Conservation (phyloP, 2,329 filamentous ascomycete genomes). For the Diaporthe aspalathi region DNA sequence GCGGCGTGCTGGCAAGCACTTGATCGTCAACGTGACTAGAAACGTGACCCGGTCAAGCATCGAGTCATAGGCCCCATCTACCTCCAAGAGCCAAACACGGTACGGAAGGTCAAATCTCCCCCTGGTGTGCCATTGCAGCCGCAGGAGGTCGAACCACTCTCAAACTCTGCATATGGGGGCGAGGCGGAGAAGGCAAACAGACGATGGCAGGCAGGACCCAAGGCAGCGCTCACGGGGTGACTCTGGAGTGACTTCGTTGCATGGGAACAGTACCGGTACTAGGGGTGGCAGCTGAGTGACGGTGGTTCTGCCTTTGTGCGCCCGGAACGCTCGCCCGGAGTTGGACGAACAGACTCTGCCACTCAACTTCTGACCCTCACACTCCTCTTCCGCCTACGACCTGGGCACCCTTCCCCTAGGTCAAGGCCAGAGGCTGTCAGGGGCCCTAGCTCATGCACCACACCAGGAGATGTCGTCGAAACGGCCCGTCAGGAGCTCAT, state of each 20-base stretch:
- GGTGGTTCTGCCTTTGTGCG: constrained; percentile 21
- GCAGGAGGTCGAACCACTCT: constrained; percentile 36
- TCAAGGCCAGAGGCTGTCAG: not conserved
- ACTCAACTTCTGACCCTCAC: constrained; percentile 5
- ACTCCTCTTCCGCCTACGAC: not conserved
- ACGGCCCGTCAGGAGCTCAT: not conserved
- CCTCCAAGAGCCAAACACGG: constrained; percentile 31
- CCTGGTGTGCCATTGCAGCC: constrained; percentile 40
- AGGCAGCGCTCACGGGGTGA: not conserved
- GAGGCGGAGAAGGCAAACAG: constrained; percentile 17
- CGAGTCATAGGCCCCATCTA: constrained; percentile 25
- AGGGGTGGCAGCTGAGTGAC: constrained; percentile 10
- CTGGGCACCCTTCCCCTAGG: not conserved
- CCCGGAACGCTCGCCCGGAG: constrained; percentile 4
- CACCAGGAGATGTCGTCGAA: constrained; percentile 5
- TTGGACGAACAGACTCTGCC: constrained; percentile 12
- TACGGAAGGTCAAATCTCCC: constrained; percentile 35
- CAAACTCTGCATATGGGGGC: not conserved
- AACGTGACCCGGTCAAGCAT: constrained; percentile 39
- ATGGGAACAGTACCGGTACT: not conserved
- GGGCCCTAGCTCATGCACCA: constrained; percentile 13
- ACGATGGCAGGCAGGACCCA: not conserved
- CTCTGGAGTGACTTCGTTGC: not conserved
- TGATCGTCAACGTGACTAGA: constrained; percentile 39
- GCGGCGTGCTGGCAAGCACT: constrained; percentile 39